These are phyloP conservation scores for Tuber magnatum DNA, from an alignment of 495 filamentous ascomycete genomes.

Conservation along the genomic window DNA sequence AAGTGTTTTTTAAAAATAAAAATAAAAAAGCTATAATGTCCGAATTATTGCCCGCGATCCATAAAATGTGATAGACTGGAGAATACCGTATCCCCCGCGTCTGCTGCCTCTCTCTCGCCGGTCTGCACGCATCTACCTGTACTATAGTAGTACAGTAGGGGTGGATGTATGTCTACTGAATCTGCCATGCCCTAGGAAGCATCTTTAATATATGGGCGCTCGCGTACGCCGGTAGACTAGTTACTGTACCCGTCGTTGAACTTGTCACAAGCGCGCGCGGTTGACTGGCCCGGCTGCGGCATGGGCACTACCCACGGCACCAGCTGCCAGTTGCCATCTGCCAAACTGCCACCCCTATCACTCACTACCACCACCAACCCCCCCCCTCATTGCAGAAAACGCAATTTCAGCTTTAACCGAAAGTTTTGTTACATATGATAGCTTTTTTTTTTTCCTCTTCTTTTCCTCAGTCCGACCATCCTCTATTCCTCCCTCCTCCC, in stretches of 20 bases:
- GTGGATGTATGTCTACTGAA: neutral
- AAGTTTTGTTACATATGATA: conserved; percentile 8
- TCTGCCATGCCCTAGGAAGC: neutral
- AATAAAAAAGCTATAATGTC: no score
- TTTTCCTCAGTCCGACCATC: neutral
- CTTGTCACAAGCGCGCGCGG: conserved; percentile 26
- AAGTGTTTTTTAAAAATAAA: no score
- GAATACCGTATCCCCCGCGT: neutral
- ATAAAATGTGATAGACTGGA: neutral
- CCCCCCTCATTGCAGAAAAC: neutral
- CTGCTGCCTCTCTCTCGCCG: neutral
- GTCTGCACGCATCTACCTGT: neutral
- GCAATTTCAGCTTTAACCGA: conserved; percentile 8
- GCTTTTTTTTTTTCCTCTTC: neutral
- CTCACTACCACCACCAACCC: neutral
- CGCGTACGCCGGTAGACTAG: conserved; percentile 15
- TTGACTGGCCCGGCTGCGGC: neutral
- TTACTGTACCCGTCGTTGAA: neutral
- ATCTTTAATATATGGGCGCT: neutral
- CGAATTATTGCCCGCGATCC: neutral
- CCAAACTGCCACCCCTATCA: neutral
- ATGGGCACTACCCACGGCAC: conserved; percentile 10
- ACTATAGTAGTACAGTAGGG: no score
- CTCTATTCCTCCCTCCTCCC: neutral
- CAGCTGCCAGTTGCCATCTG: neutral